A percentile compares a stretch with the other conserved stretches of the same genome.
phyloP scores from a whole-genome alignment of 768 basidiomycete genomes.

The Tulasnella sp. region DNA sequence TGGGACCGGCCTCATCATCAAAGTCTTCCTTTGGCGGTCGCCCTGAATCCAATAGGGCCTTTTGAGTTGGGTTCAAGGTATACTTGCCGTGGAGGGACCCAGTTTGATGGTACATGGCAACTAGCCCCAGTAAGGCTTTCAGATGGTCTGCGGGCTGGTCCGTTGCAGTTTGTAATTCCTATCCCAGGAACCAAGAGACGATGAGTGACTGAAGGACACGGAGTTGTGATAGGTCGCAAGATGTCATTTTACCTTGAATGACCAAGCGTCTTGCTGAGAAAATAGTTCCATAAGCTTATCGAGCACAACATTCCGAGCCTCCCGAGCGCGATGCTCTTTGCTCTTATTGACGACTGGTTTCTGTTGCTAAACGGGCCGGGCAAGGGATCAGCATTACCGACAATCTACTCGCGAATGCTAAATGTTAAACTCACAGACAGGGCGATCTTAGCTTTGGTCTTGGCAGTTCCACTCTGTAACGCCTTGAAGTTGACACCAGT shows the following conservation, averaged over 20 bases:
- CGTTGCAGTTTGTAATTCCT: constrained; percentile 27
- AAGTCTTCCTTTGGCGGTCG: neutral
- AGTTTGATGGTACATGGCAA: constrained; percentile 27
- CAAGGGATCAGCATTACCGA: neutral
- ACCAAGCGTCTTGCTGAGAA: constrained; percentile 34
- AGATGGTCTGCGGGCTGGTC: constrained; percentile 31
- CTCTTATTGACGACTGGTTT: neutral
- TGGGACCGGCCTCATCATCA: constrained; percentile 12
- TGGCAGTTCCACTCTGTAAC: constrained; percentile 23
- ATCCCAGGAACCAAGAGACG: neutral
- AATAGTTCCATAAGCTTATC: constrained; percentile 35
- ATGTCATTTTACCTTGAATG: constrained; percentile 24
- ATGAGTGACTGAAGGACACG: neutral
- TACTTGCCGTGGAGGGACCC: constrained; percentile 23
- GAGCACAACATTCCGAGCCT: constrained; percentile 35
- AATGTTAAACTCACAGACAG: constrained; percentile 5
- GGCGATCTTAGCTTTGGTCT: constrained; percentile 15
- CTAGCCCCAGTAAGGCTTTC: constrained; percentile 29
- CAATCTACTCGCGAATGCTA: neutral
- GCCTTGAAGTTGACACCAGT: constrained; percentile 20
- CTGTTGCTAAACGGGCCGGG: neutral
- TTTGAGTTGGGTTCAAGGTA: constrained; percentile 12
- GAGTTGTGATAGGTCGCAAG: neutral
- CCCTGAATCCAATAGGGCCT: neutral
- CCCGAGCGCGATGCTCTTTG: constrained; percentile 29